Evolutionary conservation across 1,284 basidiomycete genomes (phyloP).

Genomic region (Pyrrhoderma noxium): DNA sequence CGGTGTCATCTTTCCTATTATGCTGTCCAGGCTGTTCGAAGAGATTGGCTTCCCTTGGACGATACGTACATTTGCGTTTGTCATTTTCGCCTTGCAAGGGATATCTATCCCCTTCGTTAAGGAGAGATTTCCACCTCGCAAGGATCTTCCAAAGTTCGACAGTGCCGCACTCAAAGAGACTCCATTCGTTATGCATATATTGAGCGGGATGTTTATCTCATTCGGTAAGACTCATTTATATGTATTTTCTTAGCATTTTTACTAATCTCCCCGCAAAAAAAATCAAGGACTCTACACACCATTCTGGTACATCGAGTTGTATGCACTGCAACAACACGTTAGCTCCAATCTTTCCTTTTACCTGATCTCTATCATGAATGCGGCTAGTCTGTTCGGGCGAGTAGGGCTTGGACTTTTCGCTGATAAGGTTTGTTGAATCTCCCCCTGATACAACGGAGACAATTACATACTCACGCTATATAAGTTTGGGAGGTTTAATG

Average conservation of each 20-base stretch:
- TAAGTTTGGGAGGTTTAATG: constrained; percentile 17
- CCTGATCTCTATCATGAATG: constrained; percentile 18
- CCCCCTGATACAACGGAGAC: background rate
- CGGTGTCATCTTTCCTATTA: constrained; percentile 42
- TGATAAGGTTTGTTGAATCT: constrained; percentile 10
- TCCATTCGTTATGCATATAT: constrained; percentile 10
- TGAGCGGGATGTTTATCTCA: constrained; percentile 14
- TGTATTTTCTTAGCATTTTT: too few relatives aligned
- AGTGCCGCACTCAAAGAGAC: constrained; percentile 12
- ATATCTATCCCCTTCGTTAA: constrained; percentile 17
- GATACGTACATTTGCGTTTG: constrained; percentile 23
- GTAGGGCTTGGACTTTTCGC: constrained; percentile 12
- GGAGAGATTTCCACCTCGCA: constrained; percentile 13
- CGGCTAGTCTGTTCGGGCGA: constrained; percentile 15
- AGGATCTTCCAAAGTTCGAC: constrained; percentile 9
- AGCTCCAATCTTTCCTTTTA: constrained; percentile 15
- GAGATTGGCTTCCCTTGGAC: constrained; percentile 34
- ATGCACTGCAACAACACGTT: constrained; percentile 14
- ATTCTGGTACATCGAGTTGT: constrained; percentile 18
- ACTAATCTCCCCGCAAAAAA: too few relatives aligned
- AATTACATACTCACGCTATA: too few relatives aligned
- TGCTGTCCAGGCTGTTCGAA: constrained; percentile 41
- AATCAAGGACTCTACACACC: constrained; percentile 18
- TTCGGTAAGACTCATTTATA: constrained; percentile 6
- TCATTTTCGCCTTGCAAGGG: constrained; percentile 15